Evolutionary conservation across 192 early-diverging fungal genomes (phyloP).

Genomic region (Backusella tarrabulga): DNA sequence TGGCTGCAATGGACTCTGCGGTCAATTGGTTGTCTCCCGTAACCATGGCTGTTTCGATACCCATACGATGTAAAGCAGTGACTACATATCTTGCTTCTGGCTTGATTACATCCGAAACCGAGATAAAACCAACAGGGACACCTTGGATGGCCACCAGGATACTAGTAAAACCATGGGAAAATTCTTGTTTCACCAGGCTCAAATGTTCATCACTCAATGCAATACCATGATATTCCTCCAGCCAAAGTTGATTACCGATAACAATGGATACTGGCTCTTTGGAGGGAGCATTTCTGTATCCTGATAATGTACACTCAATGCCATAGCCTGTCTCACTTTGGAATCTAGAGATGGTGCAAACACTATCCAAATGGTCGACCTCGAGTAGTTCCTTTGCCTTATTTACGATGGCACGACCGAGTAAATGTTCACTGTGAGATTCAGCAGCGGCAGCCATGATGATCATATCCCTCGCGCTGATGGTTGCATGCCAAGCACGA

Average conservation of each 20-base stretch:
- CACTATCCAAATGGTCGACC: conserved; percentile 31
- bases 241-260: conserved; percentile 73
- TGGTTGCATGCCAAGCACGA: conserved; percentile 9
- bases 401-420: conserved; percentile 71
- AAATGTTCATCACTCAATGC: conserved; percentile 41
- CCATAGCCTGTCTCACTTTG: conserved; percentile 49
- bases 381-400: conserved; percentile 49
- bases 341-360: conserved; percentile 55
- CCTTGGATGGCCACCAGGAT: conserved; percentile 71
- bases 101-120: conserved; percentile 81
- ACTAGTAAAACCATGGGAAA: conserved; percentile 73
- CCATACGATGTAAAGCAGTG: conserved; percentile 68
- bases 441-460: conserved; percentile 69
- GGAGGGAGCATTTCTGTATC: neutral
- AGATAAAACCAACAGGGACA: conserved; percentile 63
- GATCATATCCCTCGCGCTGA: conserved; percentile 6
- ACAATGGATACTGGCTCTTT: conserved; percentile 41
- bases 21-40: conserved; percentile 90
- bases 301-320: conserved; percentile 13
- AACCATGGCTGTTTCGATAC: conserved; percentile 83
- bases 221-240: conserved; percentile 44
- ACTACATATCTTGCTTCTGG: conserved; percentile 74
- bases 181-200: conserved; percentile 48
- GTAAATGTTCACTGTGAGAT: conserved; percentile 84
- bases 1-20: conserved; percentile 75